A percentile compares a stretch with the other conserved stretches of the same genome.
Evolutionary conservation across 2,329 filamentous ascomycete genomes (phyloP).

Genomic region (Sarocladiaceae sp.): DNA sequence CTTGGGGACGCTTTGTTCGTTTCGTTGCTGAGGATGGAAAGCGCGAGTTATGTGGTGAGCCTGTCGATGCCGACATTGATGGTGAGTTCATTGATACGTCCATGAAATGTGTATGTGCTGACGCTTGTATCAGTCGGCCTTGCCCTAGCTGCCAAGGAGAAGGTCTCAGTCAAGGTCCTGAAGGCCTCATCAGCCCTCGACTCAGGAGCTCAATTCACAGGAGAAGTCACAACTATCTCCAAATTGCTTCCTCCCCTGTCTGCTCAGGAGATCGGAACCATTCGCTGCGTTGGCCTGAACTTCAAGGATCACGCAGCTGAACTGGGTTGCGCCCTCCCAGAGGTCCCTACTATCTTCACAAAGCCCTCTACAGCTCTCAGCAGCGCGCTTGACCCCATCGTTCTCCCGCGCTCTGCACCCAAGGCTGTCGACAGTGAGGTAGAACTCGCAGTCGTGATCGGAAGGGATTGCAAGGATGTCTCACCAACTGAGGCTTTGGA

Average conservation of each 20-base stretch:
- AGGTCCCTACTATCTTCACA: conserved; percentile 30
- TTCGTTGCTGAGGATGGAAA: conserved; percentile 19
- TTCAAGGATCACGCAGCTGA: conserved; percentile 25
- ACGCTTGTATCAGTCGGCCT: conserved; percentile 15
- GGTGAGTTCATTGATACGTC: conserved; percentile 10
- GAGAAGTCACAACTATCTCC: conserved; percentile 23
- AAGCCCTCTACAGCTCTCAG: conserved; percentile 38
- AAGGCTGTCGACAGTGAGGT: conserved; percentile 46
- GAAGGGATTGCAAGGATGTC: conserved; percentile 42
- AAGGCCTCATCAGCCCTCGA: conserved; percentile 19
- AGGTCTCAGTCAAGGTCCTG: conserved; percentile 17
- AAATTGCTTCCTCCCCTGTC: conserved; percentile 15
- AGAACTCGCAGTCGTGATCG: conserved; percentile 46
- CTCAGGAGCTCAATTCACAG: conserved; percentile 20
- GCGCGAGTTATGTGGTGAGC: conserved; percentile 21
- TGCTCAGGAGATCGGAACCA: conserved; percentile 11
- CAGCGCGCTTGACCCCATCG: conserved; percentile 32
- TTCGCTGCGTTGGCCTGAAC: conserved; percentile 46
- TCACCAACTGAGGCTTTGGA: conserved; percentile 40
- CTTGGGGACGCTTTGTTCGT: conserved; percentile 19
- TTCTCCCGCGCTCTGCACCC: conserved; percentile 41
- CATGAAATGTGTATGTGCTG: background rate
- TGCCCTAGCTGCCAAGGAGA: conserved; percentile 15
- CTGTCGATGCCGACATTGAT: conserved; percentile 17
- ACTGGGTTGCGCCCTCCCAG: conserved; percentile 16